A percentile compares a stretch with the other conserved stretches of the same genome.
These are phyloP conservation scores for Globisporangium spiculum DNA, from an alignment of 352 stramenopile species.

Conservation along the genomic window DNA sequence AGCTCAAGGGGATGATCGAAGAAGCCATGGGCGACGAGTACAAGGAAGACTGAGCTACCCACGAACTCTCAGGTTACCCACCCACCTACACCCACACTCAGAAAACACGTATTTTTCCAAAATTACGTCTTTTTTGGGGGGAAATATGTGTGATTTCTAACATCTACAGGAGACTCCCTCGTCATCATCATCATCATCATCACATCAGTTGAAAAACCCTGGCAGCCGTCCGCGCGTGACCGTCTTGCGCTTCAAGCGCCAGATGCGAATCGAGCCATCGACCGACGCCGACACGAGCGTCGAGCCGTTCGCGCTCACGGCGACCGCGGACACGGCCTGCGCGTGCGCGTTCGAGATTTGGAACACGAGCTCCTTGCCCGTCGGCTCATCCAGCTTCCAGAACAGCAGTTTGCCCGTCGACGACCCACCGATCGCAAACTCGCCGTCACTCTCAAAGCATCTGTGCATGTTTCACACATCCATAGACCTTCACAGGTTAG, in stretches of 20 bases:
- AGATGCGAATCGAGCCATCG: slow-evolving; percentile 75
- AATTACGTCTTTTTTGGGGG: no score
- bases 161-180: neutral
- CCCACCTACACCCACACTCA: neutral
- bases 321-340: slow-evolving; percentile 58
- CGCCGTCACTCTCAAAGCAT: slow-evolving; percentile 76
- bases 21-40: slow-evolving; percentile 87
- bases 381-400: slow-evolving; percentile 80
- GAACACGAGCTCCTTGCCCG: slow-evolving; percentile 58
- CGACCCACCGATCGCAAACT: slow-evolving; percentile 72
- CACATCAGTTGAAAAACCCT: slow-evolving; percentile 46
- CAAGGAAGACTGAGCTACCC: slow-evolving; percentile 67
- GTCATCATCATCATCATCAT: neutral
- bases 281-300: slow-evolving; percentile 53
- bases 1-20: slow-evolving; percentile 89
- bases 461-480: slow-evolving; percentile 19
- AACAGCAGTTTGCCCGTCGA: slow-evolving; percentile 75
- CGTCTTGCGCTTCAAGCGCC: slow-evolving; percentile 67
- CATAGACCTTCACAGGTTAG: neutral
- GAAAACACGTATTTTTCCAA: no score
- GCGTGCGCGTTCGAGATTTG: slow-evolving; percentile 72
- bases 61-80: neutral
- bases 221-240: slow-evolving; percentile 43
- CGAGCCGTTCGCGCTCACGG: slow-evolving; percentile 55
- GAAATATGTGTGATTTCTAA: neutral